A percentile compares a stretch with the other conserved stretches of the same genome.
phyloP scores from a whole-genome alignment of 306 rosid species.

The Ochetophila trinervis region DNA sequence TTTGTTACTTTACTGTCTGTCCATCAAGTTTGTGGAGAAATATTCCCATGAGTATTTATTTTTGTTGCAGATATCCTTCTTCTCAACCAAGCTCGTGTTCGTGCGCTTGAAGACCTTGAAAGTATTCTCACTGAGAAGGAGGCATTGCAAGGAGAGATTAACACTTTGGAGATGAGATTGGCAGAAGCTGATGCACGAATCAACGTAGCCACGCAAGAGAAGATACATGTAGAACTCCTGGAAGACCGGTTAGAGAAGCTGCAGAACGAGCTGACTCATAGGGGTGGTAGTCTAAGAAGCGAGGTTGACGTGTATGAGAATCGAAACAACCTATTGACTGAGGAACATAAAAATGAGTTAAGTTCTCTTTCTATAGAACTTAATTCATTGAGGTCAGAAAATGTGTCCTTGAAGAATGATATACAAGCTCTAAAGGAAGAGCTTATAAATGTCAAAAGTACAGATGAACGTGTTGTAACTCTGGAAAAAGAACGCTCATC shows the following conservation, averaged over 20 bases:
- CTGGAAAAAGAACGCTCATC: conserved; percentile 67
- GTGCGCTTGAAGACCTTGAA: conserved; percentile 72
- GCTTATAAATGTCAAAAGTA: conserved; percentile 45
- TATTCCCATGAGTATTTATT: conserved; percentile 13
- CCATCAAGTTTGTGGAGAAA: conserved; percentile 17
- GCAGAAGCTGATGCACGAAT: conserved; percentile 74
- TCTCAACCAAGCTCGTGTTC: conserved; percentile 73
- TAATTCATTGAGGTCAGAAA: conserved; percentile 68
- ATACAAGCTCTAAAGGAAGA: conserved; percentile 52
- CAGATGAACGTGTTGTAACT: conserved; percentile 54
- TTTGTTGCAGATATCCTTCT: conserved; percentile 65
- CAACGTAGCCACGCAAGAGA: conserved; percentile 64
- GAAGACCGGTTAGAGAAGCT: conserved; percentile 60
- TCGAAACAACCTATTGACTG: conserved; percentile 24
- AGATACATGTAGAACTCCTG: conserved; percentile 56
- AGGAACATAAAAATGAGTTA: conserved; percentile 29
- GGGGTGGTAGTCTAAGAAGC: conserved; percentile 36
- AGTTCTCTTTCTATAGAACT: conserved; percentile 47
- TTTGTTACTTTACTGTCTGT: conserved; percentile 8
- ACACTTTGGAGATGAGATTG: conserved; percentile 58
- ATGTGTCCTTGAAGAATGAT: conserved; percentile 51
- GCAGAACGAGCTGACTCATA: conserved; percentile 42
- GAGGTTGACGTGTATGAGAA: conserved; percentile 32
- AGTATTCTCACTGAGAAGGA: conserved; percentile 72
- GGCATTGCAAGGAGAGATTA: conserved; percentile 67